Evolutionary conservation across 2,329 filamentous ascomycete genomes (phyloP), one percentile per base, ranked within the genome.

Genomic region (Boeremia exigua): DNA sequence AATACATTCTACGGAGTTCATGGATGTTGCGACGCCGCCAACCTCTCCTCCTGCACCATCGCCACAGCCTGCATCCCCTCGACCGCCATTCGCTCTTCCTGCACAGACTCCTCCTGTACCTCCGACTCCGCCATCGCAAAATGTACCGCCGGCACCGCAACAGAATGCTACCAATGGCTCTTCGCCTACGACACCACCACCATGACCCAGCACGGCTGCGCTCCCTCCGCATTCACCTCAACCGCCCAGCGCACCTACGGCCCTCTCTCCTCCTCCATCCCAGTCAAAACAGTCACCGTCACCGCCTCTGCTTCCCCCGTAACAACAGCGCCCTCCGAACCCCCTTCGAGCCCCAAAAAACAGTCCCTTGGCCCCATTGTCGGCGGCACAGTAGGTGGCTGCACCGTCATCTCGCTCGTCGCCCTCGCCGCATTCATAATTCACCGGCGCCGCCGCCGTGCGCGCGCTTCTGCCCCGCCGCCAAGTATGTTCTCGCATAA

Each of bases 151-250:
- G 51, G 52, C 7, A 50, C 47, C 1, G 57, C 60, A 3, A 56
- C 64, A 4, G 62, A 66, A 28, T 75, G 72, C 59, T 72, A 70
- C 46, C 46, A 66, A 45, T 72, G 62, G 59, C 52, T 64, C 2
- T 67, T 70, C 48, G 56, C 62, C 12, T 74, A 74, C 54, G 50
- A 34, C 0, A 59, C 38, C 8, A 72, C 63, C 1, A 59, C 55
- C 4, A 66, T 75, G 56, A 71, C 66, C 2, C 69, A 75, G 30
- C 63, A 69, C 48, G 71, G 72, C 10, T 75, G 73, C 50, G 65
- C 65, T 2, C 50, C 60, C 4, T 53, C 45, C 0, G 56, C 32
- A 0, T 68, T 60, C 23, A 73, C 70, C 1, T 46, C 46, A 4
- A 63, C 63, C 1, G 62, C 65, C 10, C 54, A 53, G 23, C 59